These are phyloP conservation scores for Euphrasia confusa DNA, from an alignment of 257 asterid genomes.

Conservation along the genomic window DNA sequence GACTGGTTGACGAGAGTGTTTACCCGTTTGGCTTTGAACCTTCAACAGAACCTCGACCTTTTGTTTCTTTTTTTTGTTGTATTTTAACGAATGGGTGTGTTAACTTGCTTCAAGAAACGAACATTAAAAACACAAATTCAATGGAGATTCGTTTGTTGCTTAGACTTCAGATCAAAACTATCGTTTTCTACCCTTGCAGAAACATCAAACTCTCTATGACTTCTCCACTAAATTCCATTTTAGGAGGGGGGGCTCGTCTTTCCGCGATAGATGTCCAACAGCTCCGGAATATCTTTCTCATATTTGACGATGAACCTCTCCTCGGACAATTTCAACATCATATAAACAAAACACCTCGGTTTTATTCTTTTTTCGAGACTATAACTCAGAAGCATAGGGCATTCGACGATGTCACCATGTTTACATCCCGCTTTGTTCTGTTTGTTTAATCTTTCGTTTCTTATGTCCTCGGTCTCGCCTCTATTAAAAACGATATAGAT, in stretches of 20 bases:
- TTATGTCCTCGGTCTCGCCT: no score
- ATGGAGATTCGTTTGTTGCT: no score
- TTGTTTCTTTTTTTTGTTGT: no score
- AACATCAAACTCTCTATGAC: background rate
- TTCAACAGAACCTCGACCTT: no score
- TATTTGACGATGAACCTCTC: background rate
- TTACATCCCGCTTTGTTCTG: background rate
- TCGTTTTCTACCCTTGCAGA: background rate
- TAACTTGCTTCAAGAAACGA: no score
- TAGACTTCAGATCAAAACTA: no score
- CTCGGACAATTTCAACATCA: slow-evolving; percentile 9
- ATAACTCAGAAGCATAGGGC: background rate
- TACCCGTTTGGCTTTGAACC: no score
- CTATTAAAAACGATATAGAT: no score
- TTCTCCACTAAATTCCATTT: background rate
- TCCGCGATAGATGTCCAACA: slow-evolving; percentile 23
- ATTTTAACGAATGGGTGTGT: no score
- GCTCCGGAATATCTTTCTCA: slow-evolving; percentile 10
- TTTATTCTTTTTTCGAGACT: background rate
- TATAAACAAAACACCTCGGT: background rate
- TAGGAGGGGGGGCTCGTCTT: background rate
- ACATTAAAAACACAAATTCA: no score
- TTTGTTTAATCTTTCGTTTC: no score
- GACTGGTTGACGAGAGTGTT: no score
- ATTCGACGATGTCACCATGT: background rate